Percentiles rank a stretch among this genome's conserved stretches.
These are phyloP conservation scores for Psilocybe tampanensis DNA, from an alignment of 768 basidiomycete genomes.

Conservation along the genomic window DNA sequence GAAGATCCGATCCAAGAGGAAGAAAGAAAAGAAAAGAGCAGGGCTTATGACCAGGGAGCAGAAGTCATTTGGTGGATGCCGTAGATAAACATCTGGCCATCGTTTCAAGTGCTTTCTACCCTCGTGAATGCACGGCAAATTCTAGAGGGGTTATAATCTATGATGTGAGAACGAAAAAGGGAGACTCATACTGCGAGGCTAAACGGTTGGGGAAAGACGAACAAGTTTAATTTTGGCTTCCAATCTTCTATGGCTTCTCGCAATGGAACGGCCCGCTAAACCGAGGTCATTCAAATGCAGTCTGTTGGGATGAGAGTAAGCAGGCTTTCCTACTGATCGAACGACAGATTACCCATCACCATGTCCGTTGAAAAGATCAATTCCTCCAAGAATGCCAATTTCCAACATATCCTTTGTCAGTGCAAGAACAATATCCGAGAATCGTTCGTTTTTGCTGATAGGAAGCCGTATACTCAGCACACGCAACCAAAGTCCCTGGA, in stretches of 20 bases:
- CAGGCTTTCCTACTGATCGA: conserved; percentile 2
- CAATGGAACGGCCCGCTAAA: conserved; percentile 3
- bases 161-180: neutral
- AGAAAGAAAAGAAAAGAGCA: neutral
- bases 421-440: conserved; percentile 6
- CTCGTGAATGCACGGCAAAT: neutral
- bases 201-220: neutral
- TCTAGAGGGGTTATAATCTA: neutral
- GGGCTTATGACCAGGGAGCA: neutral
- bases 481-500: conserved; percentile 58
- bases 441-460: neutral
- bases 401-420: conserved; percentile 53
- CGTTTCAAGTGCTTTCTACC: neutral
- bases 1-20: neutral
- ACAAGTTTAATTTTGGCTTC: neutral
- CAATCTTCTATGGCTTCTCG: neutral
- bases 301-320: neutral
- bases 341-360: conserved; percentile 22
- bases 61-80: neutral
- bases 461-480: conserved; percentile 38
- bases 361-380: conserved; percentile 61
- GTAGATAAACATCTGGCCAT: neutral
- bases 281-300: conserved; percentile 14
- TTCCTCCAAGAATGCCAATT: conserved; percentile 43
- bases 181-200: neutral